phyloP scores from a whole-genome alignment of 768 basidiomycete genomes.

The Termitomyces sp. region DNA sequence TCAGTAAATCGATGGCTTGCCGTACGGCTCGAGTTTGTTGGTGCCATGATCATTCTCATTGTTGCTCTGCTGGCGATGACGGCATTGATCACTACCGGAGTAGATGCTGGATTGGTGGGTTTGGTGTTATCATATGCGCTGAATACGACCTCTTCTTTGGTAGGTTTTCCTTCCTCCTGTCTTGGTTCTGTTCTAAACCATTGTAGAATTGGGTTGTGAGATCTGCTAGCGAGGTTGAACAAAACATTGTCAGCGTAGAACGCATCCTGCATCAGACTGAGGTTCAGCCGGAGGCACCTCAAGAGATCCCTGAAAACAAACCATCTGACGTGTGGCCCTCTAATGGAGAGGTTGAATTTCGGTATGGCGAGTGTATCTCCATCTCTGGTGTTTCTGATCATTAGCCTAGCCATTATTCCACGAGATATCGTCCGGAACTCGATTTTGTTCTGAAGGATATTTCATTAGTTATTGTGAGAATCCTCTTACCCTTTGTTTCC shows the following conservation, averaged over 20 bases:
- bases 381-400: slow-evolving; percentile 4
- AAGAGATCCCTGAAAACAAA: slow-evolving; percentile 59
- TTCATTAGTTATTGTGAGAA: slow-evolving; percentile 63
- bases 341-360: slow-evolving; percentile 71
- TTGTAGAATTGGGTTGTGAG: slow-evolving; percentile 60
- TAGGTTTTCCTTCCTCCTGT: slow-evolving; percentile 30
- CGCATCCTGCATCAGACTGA: slow-evolving; percentile 82
- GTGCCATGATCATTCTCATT: slow-evolving; percentile 74
- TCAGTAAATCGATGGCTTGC: slow-evolving; percentile 84
- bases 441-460: slow-evolving; percentile 81
- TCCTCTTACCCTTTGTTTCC: neutral
- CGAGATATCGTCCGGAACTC: slow-evolving; percentile 76
- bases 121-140: slow-evolving; percentile 83
- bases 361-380: slow-evolving; percentile 36
- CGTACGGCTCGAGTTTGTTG: slow-evolving; percentile 81
- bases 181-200: neutral
- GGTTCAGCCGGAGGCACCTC: slow-evolving; percentile 71
- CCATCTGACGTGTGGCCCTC: slow-evolving; percentile 68
- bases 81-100: slow-evolving; percentile 70
- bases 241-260: slow-evolving; percentile 88
- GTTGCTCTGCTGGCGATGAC: slow-evolving; percentile 65
- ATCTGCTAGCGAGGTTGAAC: slow-evolving; percentile 84
- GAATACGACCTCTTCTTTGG: slow-evolving; percentile 79
- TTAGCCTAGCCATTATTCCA: slow-evolving; percentile 58
- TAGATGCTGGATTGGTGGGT: slow-evolving; percentile 88